Percentiles rank a stretch among this genome's conserved stretches.
phyloP scores from a whole-genome alignment of 225 moss, liverwort and hornwort species.

The Sphagnum tenellum region DNA sequence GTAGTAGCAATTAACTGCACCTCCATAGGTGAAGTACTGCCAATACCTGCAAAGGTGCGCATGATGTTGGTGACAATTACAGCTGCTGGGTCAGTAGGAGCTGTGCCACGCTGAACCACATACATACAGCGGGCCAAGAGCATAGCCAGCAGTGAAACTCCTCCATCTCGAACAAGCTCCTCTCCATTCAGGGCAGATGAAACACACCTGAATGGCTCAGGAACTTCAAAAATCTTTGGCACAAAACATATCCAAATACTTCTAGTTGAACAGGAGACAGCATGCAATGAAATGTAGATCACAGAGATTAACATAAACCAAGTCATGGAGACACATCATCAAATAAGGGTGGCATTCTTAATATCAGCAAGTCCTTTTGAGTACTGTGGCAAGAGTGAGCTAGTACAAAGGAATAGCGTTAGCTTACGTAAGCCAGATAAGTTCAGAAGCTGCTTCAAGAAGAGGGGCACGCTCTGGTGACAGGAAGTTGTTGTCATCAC shows the following conservation, averaged over 20 bases:
- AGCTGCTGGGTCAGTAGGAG: constrained; percentile 69
- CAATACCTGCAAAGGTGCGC: constrained; percentile 73
- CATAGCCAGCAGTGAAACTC: constrained; percentile 66
- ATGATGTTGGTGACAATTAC: constrained; percentile 85
- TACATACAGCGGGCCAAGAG: constrained; percentile 87
- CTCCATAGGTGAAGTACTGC: no score
- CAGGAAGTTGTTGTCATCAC: constrained; percentile 83
- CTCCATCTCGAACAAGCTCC: constrained; percentile 88
- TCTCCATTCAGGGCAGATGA: constrained; percentile 91
- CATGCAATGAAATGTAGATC: no score
- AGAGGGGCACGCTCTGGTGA: constrained; percentile 77
- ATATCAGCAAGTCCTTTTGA: background rate
- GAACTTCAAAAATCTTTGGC: no score
- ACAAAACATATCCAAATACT: no score
- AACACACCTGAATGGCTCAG: constrained; percentile 41
- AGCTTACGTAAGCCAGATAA: constrained; percentile 91
- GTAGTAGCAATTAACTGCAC: no score
- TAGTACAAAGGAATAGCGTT: background rate
- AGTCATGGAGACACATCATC: no score
- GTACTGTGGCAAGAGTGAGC: background rate
- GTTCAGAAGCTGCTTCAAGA: constrained; percentile 78
- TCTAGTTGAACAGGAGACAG: no score
- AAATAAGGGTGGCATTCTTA: no score
- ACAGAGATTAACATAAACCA: no score
- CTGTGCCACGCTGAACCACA: constrained; percentile 74